Conservation (phyloP, 345 rosid genomes). For the Dimocarpus longan region DNA sequence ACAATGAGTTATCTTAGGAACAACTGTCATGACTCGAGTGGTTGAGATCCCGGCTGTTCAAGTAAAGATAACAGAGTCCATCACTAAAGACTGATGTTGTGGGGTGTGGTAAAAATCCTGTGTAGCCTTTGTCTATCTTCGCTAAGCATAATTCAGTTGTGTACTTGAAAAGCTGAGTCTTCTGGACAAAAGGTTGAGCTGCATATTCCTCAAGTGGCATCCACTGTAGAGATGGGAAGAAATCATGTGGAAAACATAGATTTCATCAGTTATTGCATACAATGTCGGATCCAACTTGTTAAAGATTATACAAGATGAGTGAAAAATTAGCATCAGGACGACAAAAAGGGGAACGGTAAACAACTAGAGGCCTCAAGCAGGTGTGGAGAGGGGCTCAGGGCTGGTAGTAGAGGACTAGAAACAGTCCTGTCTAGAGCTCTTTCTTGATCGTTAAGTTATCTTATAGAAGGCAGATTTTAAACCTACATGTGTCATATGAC, state of each 20-base stretch:
- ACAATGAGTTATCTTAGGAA: background rate
- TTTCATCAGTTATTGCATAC: background rate
- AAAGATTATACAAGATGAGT: background rate
- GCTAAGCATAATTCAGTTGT: slow-evolving; percentile 48
- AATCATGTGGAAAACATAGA: background rate
- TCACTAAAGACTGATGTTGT: slow-evolving; percentile 32
- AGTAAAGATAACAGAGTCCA: slow-evolving; percentile 44
- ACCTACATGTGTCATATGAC: too few species aligned
- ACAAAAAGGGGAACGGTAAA: background rate
- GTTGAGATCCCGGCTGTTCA: slow-evolving; percentile 41
- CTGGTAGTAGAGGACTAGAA: background rate
- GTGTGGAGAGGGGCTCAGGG: too few species aligned
- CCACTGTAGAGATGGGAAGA: slow-evolving; percentile 49
- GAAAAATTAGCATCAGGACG: background rate
- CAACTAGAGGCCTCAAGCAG: too few species aligned
- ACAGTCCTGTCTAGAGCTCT: background rate
- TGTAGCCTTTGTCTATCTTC: slow-evolving; percentile 47
- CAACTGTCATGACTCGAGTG: slow-evolving; percentile 18
- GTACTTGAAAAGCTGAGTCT: slow-evolving; percentile 49
- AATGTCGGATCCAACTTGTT: background rate
- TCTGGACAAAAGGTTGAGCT: slow-evolving; percentile 58
- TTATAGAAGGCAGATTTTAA: too few species aligned
- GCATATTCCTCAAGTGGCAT: slow-evolving; percentile 75
- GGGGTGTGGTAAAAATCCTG: slow-evolving; percentile 50
- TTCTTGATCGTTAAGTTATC: too few species aligned